Evolutionary conservation across 495 filamentous ascomycete genomes (phyloP), one percentile per base, ranked within the genome.

Genomic region (Parmelia sp.): DNA sequence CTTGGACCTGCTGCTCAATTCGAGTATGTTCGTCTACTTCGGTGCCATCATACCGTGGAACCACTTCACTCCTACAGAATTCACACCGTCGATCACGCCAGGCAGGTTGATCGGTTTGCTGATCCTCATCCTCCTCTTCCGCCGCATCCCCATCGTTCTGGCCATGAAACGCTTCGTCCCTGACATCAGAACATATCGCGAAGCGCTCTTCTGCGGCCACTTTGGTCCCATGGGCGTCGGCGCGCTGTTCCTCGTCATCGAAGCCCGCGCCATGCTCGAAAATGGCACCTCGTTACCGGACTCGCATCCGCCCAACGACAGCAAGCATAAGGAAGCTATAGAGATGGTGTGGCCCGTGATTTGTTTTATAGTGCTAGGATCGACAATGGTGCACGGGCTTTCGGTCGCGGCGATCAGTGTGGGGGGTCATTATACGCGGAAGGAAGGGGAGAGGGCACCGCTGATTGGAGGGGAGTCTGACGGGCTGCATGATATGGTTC

Each of bases 201-300:
- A 83, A 67, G 80, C 79, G 0, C 70, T 83, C 8, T 83, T 82
- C 70, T 74, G 71, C 62, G 80, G 80, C 0, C 80, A 82, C 67
- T 82, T 83, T 65, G 79, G 78, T 1, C 78, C 79, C 45, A 83
- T 83, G 76, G 80, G 80, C 35, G 71, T 82, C 2, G 80, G 80
- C 2, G 80, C 75, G 9, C 60, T 82, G 17, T 83, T 82, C 69
- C 73, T 83, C 14, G 75, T 78, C 51, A 80, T 83, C 53, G 80
- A 83, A 72, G 79, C 78, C 3, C 69, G 77, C 21, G 79, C 73
- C 1, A 69, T 79, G 59, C 68, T 83, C 1, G 78, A 81, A 63
- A 79, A 70, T 3, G 77, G 67, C 19, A 71, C 70, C 0, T 73
- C 73, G 4, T 9, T 71, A 9, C 75, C 77, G 5, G 39, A 73